Base-by-base conservation (phyloP, 345 rosid species). In the Moringa oleifera region DNA sequence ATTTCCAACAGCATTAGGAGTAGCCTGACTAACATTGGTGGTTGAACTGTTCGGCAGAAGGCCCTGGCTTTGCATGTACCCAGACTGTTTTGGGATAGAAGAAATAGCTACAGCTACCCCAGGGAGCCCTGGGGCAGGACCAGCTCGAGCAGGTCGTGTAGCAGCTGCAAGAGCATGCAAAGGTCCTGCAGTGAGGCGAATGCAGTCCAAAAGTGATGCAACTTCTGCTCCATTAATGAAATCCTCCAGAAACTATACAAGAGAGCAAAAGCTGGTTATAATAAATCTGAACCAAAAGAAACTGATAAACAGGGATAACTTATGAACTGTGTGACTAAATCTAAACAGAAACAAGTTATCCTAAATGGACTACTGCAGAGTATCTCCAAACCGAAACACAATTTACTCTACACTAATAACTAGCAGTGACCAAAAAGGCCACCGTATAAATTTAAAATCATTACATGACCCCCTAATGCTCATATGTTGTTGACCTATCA, bases 191-290 rank as follows among this genome's bases (percentile, higher is more conserved):
- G 97, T 91, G 37, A 95, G 91, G 61, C 96, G 95, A 73, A 95
- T 91, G 78, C 99, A 91, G 72, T 95, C 99, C 87, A 95, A 78
- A 62, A 95, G 87, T 22, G 96, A 91, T 70, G 89, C 89, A 72
- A 95, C 95, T 79, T 91, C 96, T 36, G 74, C 97, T 59, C 97
- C 99, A 78, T 95, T 91, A 61, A 91, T 91, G 71, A 91, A 95
- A 74, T 89, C 96, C 69, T 95, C 96, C 69, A 89, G 73, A 66
- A 89, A 86, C 96, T 89, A 82, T 55, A 73, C 61, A 71, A 67
- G 55, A 55, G 15, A 51, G 28, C 58, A 59, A 18, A 55, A 51
- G 37, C 61, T 2, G 71, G 54, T 53, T 53, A 11, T 7, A 41
- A 4, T 33, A 33, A 33, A 33, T 33, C 25, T 21, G 54, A 31